These are phyloP conservation scores for Emydomyces testavorans DNA, from an alignment of 2,329 filamentous ascomycete species.

Conservation along the genomic window DNA sequence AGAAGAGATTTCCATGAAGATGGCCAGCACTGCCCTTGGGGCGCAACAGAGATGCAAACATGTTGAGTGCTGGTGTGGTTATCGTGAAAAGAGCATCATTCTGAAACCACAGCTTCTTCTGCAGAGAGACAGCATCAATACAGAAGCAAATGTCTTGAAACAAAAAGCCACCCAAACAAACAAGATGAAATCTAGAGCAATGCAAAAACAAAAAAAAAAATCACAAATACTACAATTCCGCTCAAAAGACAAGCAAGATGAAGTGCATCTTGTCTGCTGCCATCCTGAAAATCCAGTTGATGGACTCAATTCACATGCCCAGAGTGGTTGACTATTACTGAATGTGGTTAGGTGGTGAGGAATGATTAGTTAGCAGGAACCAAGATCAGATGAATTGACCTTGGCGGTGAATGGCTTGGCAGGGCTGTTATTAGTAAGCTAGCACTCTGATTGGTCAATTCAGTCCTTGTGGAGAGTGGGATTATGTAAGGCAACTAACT, in stretches of 20 bases:
- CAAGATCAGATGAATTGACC: too few relatives aligned
- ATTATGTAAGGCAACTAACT: too few relatives aligned
- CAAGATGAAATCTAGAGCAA: background rate
- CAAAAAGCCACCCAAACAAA: slow-evolving; percentile 4
- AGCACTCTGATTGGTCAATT: too few relatives aligned
- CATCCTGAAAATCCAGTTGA: too few relatives aligned
- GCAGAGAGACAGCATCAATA: background rate
- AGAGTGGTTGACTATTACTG: too few relatives aligned
- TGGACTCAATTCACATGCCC: too few relatives aligned
- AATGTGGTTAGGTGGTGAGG: too few relatives aligned
- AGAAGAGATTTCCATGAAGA: background rate
- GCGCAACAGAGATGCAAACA: slow-evolving; percentile 5
- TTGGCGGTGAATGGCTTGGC: too few relatives aligned
- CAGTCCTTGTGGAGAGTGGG: too few relatives aligned
- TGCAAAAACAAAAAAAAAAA: background rate
- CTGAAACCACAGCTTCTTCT: background rate
- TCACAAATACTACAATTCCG: background rate
- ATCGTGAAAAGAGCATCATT: background rate
- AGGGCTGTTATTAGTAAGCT: too few relatives aligned
- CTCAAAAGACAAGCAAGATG: background rate
- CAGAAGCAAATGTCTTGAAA: background rate
- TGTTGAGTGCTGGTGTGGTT: background rate
- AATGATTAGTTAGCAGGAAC: too few relatives aligned
- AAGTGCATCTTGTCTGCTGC: too few relatives aligned
- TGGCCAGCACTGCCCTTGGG: background rate